Base-by-base conservation (phyloP, 1,139 yeast species). In the Candida tropicalis region DNA sequence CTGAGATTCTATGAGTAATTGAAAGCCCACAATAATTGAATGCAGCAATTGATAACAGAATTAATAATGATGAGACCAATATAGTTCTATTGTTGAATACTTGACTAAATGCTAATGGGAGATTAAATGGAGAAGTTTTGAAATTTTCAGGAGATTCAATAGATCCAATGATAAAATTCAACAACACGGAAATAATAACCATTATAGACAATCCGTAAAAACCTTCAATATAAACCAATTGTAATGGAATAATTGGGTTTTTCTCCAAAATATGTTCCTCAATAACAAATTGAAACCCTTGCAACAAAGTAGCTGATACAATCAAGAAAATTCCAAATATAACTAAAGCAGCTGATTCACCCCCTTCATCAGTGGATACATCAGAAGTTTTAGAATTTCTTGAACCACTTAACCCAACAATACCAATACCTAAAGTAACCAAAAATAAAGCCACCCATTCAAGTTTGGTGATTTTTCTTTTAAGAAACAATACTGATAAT, bases 11-110 rank as follows among this genome's bases (percentile, higher is more conserved):
- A 41, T 78, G 75, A 2, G 95, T 87, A 36, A 87, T 70, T 3
- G 88, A 75, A 38, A 87, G 75, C 0, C 96, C 96, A 53, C 83
- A 82, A 58, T 75, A 84, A 60, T 87, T 87, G 72, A 87, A 87
- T 6, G 76, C 58, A 1, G 91, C 81, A 53, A 87, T 85, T 7
- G 87, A 83, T 1, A 82, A 43, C 93, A 87, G 84, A 49, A 86
- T 85, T 27, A 77, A 66, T 1, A 84, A 17, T 3, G 91, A 83
- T 4, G 87, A 70, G 6, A 70, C 46, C 23, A 84, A 52, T 12
- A 87, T 70, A 6, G 53, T 56, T 2, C 57, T 48, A 42, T 72
- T 67, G 29, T 64, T 53, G 35, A 80, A 63, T 56, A 83, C 73
- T 55, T 86, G 81, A 2, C 57, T 39, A 44, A 82, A 65, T 1